A percentile compares a stretch with the other conserved stretches of the same genome.
These are phyloP conservation scores for Solanum chilense DNA, from an alignment of 257 asterid species.

Conservation along the genomic window DNA sequence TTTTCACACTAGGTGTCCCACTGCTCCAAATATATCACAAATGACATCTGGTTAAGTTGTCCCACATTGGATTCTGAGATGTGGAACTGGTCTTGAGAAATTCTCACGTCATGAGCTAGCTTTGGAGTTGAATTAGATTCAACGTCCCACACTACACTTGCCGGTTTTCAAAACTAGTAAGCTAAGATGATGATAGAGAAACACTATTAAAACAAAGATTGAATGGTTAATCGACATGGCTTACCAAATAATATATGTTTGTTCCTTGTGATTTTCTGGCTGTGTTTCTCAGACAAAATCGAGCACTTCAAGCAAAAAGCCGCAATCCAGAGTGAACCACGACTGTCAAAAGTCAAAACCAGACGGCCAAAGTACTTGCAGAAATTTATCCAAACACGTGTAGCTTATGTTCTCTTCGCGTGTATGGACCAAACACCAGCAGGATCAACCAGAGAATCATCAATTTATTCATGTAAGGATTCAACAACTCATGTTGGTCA, in stretches of 20 bases:
- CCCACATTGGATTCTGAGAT: neutral
- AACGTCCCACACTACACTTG: neutral
- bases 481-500: neutral
- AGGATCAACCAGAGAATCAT: neutral
- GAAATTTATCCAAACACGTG: neutral
- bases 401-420: neutral
- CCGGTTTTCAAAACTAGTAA: neutral
- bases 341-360: neutral
- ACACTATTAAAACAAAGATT: neutral
- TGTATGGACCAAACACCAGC: neutral
- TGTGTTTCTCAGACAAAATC: neutral
- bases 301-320: neutral
- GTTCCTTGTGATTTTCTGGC: neutral
- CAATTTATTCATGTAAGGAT: neutral
- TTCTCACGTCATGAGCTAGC: neutral
- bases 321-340: neutral
- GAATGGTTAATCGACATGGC: neutral
- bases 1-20: fast-evolving
- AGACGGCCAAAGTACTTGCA: neutral
- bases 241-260: neutral
- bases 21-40: neutral
- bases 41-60: neutral
- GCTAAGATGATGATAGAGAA: neutral
- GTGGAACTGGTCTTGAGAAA: neutral
- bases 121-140: neutral